Conservation (phyloP, 768 basidiomycete species). For the Royoungia palumana region DNA sequence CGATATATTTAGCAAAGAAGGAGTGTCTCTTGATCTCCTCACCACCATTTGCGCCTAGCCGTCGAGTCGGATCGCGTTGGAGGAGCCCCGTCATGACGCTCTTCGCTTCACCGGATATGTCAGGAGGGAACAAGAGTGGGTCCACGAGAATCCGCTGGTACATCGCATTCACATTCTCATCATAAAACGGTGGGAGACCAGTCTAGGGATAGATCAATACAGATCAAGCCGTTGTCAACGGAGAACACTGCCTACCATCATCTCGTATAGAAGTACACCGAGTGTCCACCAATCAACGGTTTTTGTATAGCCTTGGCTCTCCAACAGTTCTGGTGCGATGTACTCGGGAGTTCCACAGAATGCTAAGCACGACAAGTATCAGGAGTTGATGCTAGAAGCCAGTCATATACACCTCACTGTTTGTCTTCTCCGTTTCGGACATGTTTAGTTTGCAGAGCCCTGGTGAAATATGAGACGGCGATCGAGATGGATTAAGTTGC, state of each 20-base stretch:
- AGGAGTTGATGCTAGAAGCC: background rate
- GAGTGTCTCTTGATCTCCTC: conserved; percentile 95
- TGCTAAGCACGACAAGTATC: conserved; percentile 42
- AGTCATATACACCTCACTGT: conserved; percentile 55
- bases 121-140: conserved; percentile 86
- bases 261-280: conserved; percentile 94
- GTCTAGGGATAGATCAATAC: conserved; percentile 47
- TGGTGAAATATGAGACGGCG: conserved; percentile 20
- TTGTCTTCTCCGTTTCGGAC: conserved; percentile 96
- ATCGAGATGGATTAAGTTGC: background rate
- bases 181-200: conserved; percentile 96
- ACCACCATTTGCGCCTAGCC: conserved; percentile 89
- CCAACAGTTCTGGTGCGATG: conserved; percentile 94
- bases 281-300: conserved; percentile 99
- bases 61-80: conserved; percentile 80
- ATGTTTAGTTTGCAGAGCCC: conserved; percentile 95
- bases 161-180: conserved; percentile 98
- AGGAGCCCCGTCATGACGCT: conserved; percentile 87
- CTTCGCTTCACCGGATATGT: conserved; percentile 84
- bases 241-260: conserved; percentile 60
- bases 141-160: conserved; percentile 94
- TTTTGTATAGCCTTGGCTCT: conserved; percentile 95
- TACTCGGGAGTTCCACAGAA: conserved; percentile 99
- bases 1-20: conserved; percentile 92
- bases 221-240: background rate